Conservation (phyloP, 2,329 filamentous ascomycete genomes). For the Sporothrix mexicana region DNA sequence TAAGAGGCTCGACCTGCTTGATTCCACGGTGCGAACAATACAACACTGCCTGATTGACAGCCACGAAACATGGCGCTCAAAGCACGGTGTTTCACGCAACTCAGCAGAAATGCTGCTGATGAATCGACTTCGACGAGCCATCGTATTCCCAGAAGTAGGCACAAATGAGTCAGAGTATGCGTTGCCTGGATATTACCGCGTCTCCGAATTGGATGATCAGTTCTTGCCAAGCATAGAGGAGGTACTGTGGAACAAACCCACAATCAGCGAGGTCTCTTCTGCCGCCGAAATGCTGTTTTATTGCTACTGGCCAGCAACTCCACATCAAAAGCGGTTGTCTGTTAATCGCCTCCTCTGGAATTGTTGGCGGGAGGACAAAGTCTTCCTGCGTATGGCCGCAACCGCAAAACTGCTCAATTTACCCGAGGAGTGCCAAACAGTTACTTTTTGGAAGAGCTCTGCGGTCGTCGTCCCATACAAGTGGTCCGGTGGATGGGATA, state of each 20-base stretch:
- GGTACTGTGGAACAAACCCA: background rate
- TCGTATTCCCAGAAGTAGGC: background rate
- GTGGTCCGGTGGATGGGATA: background rate
- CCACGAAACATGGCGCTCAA: background rate
- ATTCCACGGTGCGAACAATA: background rate
- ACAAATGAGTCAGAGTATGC: background rate
- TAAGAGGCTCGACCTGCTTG: background rate
- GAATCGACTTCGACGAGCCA: background rate
- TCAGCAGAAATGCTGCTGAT: background rate
- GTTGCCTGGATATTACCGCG: background rate
- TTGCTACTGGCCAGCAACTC: background rate
- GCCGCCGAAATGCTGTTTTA: conserved; percentile 2
- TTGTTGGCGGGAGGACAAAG: background rate
- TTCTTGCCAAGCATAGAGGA: background rate
- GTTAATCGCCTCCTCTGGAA: background rate
- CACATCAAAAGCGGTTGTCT: background rate
- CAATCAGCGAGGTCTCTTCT: background rate
- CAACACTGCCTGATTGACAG: background rate
- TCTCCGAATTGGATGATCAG: background rate
- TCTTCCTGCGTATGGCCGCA: background rate
- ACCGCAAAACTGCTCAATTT: background rate
- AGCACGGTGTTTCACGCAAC: background rate
- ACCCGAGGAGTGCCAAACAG: background rate
- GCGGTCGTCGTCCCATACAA: background rate
- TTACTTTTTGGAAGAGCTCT: conserved; percentile 5